Evolutionary conservation across 148 eudicot genomes (phyloP), one percentile per base, ranked within the genome.

Genomic region (Amaranthus palmeri): DNA sequence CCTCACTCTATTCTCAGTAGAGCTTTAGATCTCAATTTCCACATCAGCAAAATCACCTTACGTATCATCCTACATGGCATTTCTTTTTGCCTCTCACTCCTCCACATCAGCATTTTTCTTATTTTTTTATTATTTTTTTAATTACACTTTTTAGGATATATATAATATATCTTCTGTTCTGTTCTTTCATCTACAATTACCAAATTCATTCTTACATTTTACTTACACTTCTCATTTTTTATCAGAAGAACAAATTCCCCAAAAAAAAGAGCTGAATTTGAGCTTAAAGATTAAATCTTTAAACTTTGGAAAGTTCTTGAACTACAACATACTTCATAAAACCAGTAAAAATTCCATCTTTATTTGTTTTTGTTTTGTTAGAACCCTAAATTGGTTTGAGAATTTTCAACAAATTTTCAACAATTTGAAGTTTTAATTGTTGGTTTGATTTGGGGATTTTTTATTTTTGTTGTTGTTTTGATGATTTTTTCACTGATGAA

Each of bases 21-120:
- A 46, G 82, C 74, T 78, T 81, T 86, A 70, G 90, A 88, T 88
- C 77, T 82, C 68, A 15, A 7, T 40, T 12, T 45, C 79, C 86
- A 77, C 67, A 18, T 82, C 82, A 83, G 57, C 80, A 45, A 7
- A 6, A n/a, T 10, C 3, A 6, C 70, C 75, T 79, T 42, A 68
- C 82, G 76, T 80, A 82, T 41, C 68, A 41, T 41, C 79, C 73
- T 41, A 72, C 76, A 50, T 76, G 79, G 56, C 42, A 0, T 2
- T 2, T 5, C 15, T 61, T 49, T 59, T 66, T 70, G 73, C 69
- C 76, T 75, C 65, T 50, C 66, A 51, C 72, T 50, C 42, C 47
- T 69, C 82, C 88, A 81, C 78, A 79, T 79, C 86, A 77, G 8
- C 66, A 49, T 51, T 48, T 53, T n/a, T 48, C n/a, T 15, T 48